Evolutionary conservation across 345 rosid species (phyloP).

Genomic region (Eucalyptus virginea): DNA sequence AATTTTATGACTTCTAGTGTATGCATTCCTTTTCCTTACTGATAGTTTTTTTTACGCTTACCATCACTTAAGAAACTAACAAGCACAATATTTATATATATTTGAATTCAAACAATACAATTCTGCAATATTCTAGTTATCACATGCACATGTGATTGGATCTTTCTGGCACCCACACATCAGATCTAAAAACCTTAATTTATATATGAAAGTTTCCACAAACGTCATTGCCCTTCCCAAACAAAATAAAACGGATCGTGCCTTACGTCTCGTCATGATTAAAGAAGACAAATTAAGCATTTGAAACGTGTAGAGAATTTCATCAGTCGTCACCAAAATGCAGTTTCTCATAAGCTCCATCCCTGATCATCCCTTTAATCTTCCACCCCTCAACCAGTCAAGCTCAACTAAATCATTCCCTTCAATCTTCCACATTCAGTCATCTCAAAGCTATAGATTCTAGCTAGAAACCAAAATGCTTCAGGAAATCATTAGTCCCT

Average conservation of each 20-base stretch:
- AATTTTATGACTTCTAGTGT: accelerated
- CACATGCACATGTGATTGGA: neutral
- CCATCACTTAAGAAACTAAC: neutral
- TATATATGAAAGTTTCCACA: neutral
- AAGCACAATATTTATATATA: too few relatives aligned
- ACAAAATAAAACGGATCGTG: too few relatives aligned
- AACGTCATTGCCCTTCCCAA: neutral
- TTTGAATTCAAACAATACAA: neutral
- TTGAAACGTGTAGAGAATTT: neutral
- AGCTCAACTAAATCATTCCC: neutral
- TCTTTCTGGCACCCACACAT: neutral
- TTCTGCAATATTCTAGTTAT: neutral
- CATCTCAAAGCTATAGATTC: neutral
- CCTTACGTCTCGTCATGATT: neutral
- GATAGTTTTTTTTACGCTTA: too few relatives aligned
- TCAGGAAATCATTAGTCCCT: neutral
- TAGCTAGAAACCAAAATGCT: neutral
- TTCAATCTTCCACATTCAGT: neutral
- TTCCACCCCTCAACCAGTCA: neutral
- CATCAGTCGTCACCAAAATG: neutral
- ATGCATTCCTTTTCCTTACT: accelerated
- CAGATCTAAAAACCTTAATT: neutral
- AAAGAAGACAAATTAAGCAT: neutral
- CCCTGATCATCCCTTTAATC: neutral
- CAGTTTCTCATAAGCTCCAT: neutral